Conservation (phyloP, 2,329 filamentous ascomycete genomes). For the Monosporascus sp. region DNA sequence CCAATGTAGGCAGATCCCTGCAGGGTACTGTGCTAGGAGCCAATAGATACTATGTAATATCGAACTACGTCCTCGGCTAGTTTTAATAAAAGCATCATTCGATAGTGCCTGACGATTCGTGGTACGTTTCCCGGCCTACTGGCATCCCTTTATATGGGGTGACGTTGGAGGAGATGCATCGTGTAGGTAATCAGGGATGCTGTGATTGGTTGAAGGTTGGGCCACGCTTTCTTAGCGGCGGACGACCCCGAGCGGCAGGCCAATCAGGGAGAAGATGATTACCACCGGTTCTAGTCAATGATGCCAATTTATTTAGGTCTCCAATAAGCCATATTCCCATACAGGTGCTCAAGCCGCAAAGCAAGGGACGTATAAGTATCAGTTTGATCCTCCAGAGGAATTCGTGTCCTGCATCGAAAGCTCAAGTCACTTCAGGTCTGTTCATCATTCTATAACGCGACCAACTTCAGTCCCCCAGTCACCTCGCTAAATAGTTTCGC, state of each 20-base stretch:
- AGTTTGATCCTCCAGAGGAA: not conserved
- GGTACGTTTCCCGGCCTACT: no score
- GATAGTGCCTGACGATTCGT: no score
- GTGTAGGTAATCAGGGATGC: constrained; percentile 7
- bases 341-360: not conserved
- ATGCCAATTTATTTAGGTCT: constrained; percentile 7
- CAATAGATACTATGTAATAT: no score
- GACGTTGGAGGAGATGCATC: no score
- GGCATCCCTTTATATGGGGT: no score
- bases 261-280: constrained; percentile 14
- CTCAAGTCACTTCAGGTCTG: not conserved
- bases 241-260: not conserved
- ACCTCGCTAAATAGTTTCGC: not conserved
- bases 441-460: not conserved
- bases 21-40: no score
- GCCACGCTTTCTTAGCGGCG: not conserved
- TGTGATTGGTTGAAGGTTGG: constrained; percentile 6
- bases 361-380: constrained; percentile 5
- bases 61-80: no score
- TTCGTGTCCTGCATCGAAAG: no score
- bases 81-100: no score
- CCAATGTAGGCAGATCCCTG: no score
- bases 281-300: constrained; percentile 9
- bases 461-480: not conserved
- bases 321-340: not conserved